A percentile compares a stretch with the other conserved stretches of the same genome.
These are phyloP conservation scores for Microdochium paspali DNA, from an alignment of 2,329 filamentous ascomycete genomes.

Conservation along the genomic window DNA sequence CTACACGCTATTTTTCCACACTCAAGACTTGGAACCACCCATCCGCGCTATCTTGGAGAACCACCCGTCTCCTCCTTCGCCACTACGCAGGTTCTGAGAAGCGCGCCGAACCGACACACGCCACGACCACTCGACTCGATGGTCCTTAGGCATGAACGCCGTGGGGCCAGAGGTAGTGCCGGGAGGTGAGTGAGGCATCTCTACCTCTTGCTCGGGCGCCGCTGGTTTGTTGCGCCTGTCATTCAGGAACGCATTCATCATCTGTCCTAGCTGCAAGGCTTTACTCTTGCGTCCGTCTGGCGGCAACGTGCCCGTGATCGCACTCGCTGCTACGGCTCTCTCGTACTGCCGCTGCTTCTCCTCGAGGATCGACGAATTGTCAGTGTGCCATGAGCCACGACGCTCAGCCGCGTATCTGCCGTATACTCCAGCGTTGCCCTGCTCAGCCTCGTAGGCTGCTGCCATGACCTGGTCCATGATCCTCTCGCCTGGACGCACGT, in stretches of 20 bases:
- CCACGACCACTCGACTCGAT: neutral
- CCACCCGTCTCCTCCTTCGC: neutral
- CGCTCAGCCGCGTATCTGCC: neutral
- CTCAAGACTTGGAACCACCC: neutral
- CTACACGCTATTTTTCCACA: neutral
- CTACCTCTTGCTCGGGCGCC: neutral
- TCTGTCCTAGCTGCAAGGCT: neutral
- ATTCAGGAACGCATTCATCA: neutral
- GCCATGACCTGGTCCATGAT: conserved; percentile 1
- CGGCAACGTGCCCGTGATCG: neutral
- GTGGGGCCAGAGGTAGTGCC: neutral
- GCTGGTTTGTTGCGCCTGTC: neutral
- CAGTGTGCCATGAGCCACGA: neutral
- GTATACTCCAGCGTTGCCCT: neutral
- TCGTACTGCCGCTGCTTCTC: neutral
- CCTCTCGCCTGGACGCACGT: neutral
- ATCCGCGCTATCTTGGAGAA: neutral
- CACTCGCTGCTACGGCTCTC: neutral
- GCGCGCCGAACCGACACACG: neutral
- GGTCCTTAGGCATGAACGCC: neutral
- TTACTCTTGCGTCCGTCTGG: neutral
- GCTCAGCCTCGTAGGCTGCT: neutral
- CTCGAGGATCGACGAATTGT: neutral
- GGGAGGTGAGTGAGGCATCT: neutral
- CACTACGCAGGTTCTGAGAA: neutral